Evolutionary conservation across 1,284 basidiomycete genomes (phyloP).

Genomic region (Ceratobasidium sp.): DNA sequence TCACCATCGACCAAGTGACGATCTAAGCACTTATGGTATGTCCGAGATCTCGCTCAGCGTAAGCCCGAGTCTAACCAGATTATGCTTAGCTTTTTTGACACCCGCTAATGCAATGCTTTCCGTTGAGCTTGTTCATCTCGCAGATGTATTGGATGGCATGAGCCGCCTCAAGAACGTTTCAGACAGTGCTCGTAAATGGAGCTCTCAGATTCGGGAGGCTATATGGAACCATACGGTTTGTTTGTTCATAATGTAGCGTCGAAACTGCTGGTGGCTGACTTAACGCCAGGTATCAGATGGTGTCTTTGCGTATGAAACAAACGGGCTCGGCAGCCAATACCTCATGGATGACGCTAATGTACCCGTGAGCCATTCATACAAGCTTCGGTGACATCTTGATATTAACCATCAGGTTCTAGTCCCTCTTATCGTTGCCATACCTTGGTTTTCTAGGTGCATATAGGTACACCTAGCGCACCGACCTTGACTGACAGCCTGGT

Average conservation of each 20-base stretch:
- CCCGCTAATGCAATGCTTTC: conserved; percentile 82
- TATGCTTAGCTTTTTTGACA: conserved; percentile 65
- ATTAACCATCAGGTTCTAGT: conserved; percentile 51
- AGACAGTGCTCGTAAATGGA: conserved; percentile 62
- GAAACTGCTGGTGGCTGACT: conserved; percentile 1
- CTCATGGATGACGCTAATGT: conserved; percentile 85
- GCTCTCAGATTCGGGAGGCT: conserved; percentile 63
- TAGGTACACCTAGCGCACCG: not conserved
- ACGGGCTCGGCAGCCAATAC: conserved; percentile 72
- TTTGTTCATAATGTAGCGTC: not conserved
- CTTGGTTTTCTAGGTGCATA: conserved; percentile 65
- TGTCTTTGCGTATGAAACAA: conserved; percentile 78
- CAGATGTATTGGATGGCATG: conserved; percentile 62
- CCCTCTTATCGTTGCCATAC: conserved; percentile 75
- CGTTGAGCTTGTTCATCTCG: conserved; percentile 69
- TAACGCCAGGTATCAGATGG: conserved; percentile 60
- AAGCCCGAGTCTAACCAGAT: not conserved
- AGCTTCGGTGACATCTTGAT: not conserved
- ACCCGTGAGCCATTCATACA: conserved; percentile 57
- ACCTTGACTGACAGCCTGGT: not conserved
- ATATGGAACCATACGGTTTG: conserved; percentile 65
- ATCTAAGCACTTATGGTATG: conserved; percentile 69
- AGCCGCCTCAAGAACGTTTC: conserved; percentile 60
- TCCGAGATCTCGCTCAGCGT: not conserved
- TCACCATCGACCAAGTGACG: conserved; percentile 77